Percentiles rank a stretch among this genome's conserved stretches.
These are phyloP conservation scores for Podospora pseudopauciseta DNA, from an alignment of 495 filamentous ascomycete genomes.

Conservation along the genomic window DNA sequence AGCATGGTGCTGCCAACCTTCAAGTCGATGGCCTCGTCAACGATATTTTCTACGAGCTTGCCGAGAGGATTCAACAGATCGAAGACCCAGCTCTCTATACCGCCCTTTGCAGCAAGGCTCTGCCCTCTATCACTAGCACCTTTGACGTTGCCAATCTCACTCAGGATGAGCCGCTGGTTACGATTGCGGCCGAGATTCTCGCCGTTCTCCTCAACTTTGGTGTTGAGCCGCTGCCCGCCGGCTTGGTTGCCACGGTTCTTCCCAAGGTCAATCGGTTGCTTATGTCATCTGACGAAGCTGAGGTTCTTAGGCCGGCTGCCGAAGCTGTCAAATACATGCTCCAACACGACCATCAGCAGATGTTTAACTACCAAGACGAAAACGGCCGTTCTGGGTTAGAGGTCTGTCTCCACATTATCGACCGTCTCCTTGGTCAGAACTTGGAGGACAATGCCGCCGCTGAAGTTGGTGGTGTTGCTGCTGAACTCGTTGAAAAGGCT, in stretches of 20 bases:
- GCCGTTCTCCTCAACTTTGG: constrained; percentile 76
- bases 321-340: constrained; percentile 83
- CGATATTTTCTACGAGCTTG: constrained; percentile 88
- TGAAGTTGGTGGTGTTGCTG: constrained; percentile 91
- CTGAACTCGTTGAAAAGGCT: constrained; percentile 91
- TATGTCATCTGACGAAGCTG: constrained; percentile 73
- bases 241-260: constrained; percentile 78
- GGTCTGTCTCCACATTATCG: constrained; percentile 84
- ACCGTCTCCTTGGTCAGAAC: constrained; percentile 76
- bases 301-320: constrained; percentile 82
- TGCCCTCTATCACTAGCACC: constrained; percentile 81
- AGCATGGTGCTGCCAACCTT: constrained; percentile 81
- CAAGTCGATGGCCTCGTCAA: constrained; percentile 77
- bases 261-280: constrained; percentile 83
- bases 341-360: constrained; percentile 78
- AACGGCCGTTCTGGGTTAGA: constrained; percentile 79
- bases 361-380: constrained; percentile 75
- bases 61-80: constrained; percentile 50
- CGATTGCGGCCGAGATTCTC: constrained; percentile 77
- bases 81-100: constrained; percentile 63
- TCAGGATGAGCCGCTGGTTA: constrained; percentile 74
- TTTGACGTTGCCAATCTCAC: constrained; percentile 86
- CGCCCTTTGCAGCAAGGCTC: constrained; percentile 77
- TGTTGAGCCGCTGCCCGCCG: constrained; percentile 74
- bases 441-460: constrained; percentile 90